These are phyloP conservation scores for Solanum hybrid DNA, from an alignment of 305 asterid species.

Conservation along the genomic window DNA sequence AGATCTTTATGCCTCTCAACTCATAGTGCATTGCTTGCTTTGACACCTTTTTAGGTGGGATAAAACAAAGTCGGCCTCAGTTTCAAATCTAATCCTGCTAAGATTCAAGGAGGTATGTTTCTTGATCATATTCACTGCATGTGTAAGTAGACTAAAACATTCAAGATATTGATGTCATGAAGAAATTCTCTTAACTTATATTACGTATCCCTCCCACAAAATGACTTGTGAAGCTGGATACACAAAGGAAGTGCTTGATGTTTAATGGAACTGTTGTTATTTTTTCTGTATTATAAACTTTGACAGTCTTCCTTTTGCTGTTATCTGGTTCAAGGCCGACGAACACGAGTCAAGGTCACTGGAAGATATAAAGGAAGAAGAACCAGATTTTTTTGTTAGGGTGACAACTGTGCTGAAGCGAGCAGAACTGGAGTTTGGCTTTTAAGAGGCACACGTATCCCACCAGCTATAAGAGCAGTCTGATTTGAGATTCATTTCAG, in stretches of 20 bases:
- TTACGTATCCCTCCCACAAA: background rate
- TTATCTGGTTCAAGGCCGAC: conserved; percentile 48
- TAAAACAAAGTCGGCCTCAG: conserved; percentile 57
- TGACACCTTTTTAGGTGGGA: conserved; percentile 66
- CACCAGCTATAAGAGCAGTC: background rate
- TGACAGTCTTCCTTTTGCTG: background rate
- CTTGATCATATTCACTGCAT: background rate
- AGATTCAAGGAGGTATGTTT: conserved; percentile 70
- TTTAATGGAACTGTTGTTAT: background rate
- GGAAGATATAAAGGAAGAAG: conserved; percentile 53
- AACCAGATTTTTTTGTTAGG: conserved; percentile 56
- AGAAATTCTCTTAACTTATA: background rate
- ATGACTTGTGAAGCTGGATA: background rate
- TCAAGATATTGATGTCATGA: background rate
- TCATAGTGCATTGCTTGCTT: conserved; percentile 4
- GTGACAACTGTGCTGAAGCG: conserved; percentile 70
- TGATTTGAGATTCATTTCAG: background rate
- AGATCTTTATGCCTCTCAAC: background rate
- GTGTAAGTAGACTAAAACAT: background rate
- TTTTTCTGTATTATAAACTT: background rate
- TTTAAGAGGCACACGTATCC: background rate
- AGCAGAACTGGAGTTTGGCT: conserved; percentile 63
- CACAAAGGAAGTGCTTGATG: background rate
- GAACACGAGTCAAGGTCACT: conserved; percentile 75
- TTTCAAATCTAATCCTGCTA: conserved; percentile 76